Conservation (phyloP, 192 early-diverging fungal genomes). For the Geranomyces variabilis region DNA sequence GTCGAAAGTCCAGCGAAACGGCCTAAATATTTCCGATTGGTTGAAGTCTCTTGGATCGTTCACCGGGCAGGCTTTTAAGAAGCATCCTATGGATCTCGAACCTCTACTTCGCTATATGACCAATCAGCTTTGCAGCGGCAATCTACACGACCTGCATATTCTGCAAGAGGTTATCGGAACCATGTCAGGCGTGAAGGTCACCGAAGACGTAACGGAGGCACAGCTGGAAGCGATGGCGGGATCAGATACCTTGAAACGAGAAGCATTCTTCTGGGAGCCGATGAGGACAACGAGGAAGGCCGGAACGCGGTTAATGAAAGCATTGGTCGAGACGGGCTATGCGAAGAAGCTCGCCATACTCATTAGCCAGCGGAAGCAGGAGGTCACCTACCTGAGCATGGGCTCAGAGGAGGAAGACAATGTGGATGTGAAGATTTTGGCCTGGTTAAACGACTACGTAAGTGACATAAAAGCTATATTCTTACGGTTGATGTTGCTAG, state of each 20-base stretch:
- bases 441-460: slow-evolving; percentile 62
- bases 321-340: slow-evolving; percentile 58
- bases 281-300: slow-evolving; percentile 53
- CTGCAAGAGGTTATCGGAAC: slow-evolving; percentile 71
- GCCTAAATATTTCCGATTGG: slow-evolving; percentile 64
- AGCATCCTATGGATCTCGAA: slow-evolving; percentile 68
- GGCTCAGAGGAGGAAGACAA: slow-evolving; percentile 18
- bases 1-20: slow-evolving; percentile 64
- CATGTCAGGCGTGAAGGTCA: slow-evolving; percentile 70
- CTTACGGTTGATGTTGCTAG: not conserved
- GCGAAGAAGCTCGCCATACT: slow-evolving; percentile 59
- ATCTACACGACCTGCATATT: slow-evolving; percentile 67
- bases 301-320: slow-evolving; percentile 56
- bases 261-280: slow-evolving; percentile 55
- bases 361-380: slow-evolving; percentile 63
- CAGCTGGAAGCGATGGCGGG: slow-evolving; percentile 71
- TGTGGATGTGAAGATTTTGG: slow-evolving; percentile 61
- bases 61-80: slow-evolving; percentile 65
- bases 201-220: slow-evolving; percentile 57
- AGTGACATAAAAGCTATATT: not conserved
- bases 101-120: slow-evolving; percentile 68
- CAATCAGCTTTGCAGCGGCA: slow-evolving; percentile 59
- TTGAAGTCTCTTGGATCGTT: slow-evolving; percentile 67
- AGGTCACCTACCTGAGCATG: slow-evolving; percentile 44
- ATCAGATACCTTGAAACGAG: slow-evolving; percentile 61